Evolutionary conservation across 306 rosid species (phyloP), one percentile per base, ranked within the genome.

Genomic region (Lathyrus oleraceus): DNA sequence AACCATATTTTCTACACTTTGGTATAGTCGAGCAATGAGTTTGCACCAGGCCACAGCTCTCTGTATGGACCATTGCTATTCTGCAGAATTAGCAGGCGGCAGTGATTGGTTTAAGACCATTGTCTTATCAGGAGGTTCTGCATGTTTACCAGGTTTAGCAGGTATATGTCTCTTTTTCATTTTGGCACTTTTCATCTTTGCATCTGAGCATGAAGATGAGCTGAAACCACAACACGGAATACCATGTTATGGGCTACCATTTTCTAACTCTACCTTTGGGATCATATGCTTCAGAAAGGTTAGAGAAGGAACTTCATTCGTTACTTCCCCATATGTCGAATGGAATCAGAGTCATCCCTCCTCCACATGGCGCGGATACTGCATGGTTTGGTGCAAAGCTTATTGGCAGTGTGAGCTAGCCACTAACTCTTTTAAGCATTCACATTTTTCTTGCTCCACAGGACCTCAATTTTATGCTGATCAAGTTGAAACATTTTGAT

Each of bases 371-470:
- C 76, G 83, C 72, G 4, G 90, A 90, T 51, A 78, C 96, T 10
- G 87, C 96, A 74, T 90, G 98, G 98, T 94, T 87, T 80, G 98
- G 97, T 64, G 98, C 87, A 9, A 88, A 87, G 81, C 78, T 86
- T 58, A 83, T 94, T 78, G 79, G 96, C 89, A 94, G 81, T 71
- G 98, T 90, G 86, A 85, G 96, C 70, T 57, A 14, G 71, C 59
- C 43, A 54, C 79, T 64, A 32, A 20, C 20, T 56, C 43, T 54
- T 32, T 42, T 67, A 40, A 61, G 17, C 39, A 40, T 59, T 35
- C 19, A 58, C 69, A 74, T 45, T 64, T 40, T 61, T 61, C 70
- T 58, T 14, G 53, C 58, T 67, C 10, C 16, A 10, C 62, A 13
- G 42, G 11, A 13, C 48, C 59, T 71, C 11, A 38, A 59, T 56